A percentile compares a stretch with the other conserved stretches of the same genome.
These are phyloP conservation scores for Beauveria sp. DNA, from an alignment of 2,329 filamentous ascomycete genomes.

Conservation along the genomic window DNA sequence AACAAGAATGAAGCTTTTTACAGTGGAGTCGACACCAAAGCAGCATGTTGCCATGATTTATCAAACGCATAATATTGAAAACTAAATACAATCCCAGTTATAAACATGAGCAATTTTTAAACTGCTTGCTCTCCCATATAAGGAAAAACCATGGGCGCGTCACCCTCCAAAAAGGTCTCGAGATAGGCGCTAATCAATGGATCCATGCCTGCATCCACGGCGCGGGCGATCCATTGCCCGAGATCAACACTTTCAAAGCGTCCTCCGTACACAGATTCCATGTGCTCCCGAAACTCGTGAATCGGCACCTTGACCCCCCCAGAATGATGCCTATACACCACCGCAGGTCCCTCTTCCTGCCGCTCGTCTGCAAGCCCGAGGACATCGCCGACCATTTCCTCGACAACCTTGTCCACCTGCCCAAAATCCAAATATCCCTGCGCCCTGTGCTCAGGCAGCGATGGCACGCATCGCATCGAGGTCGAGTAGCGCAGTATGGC, in stretches of 20 bases:
- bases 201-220: constrained; percentile 13
- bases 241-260: constrained; percentile 12
- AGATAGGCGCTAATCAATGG: constrained; percentile 15
- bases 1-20: not conserved
- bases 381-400: not conserved
- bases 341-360: not conserved
- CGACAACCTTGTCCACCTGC: not conserved
- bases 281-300: constrained; percentile 11
- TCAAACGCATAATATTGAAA: not conserved
- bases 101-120: not conserved
- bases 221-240: constrained; percentile 9
- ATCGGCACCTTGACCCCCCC: constrained; percentile 13
- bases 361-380: not conserved
- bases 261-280: constrained; percentile 12
- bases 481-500: constrained; percentile 13
- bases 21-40: not conserved
- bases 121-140: constrained; percentile 12
- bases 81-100: not conserved
- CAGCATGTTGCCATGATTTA: too few relatives aligned
- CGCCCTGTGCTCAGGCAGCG: not conserved
- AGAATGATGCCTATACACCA: constrained; percentile 10
- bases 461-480: constrained; percentile 13
- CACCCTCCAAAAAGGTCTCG: constrained; percentile 13
- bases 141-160: constrained; percentile 13
- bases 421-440: not conserved